Base-by-base conservation (phyloP, 2,329 filamentous ascomycete genomes). In the Ceratocystis alfenasii region DNA sequence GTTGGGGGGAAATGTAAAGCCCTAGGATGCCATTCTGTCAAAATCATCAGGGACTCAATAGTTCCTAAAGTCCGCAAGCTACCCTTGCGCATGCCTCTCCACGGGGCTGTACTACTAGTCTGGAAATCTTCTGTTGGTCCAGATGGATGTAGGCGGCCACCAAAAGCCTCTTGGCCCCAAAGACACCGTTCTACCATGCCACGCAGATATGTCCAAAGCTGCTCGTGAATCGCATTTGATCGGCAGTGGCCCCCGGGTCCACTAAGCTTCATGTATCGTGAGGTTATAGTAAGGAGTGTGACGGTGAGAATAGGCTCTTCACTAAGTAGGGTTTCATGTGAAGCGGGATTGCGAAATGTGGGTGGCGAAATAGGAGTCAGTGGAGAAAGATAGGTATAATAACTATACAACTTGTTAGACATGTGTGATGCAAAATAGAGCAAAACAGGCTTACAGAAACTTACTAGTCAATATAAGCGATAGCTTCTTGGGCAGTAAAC, bases 21-120 rank as follows among this genome's bases (percentile, higher is more conserved):
- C 5, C 93, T 85, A 3, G 94, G 94, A 74, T 97, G 93, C 93
- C 94, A 99, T 73, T 99, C 94, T 0, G 93, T 97, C 57, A 99
- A 79, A 30, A 99, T 87, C 80, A 99, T 86, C 41, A 99, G 78
- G 44, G 91, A 95, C 76, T 99, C 94, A 30, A 99, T 90, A 0
- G 93, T 96, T 17, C 94, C 94, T 2, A 99, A 78, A 0, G 93
- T 96, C 64, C 94, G 83, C 64, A 97, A 78, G 70, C 92, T 94
- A 22, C 88, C 88, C 72, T 88, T 88, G 66, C 85, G 74, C 76
- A 91, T 72, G 76, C 85, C 81, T 78, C 87, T 78, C 84, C 88
- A 83, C 61, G 87, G 80, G 69, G 87, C 84, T 3, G 86, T 88
- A 74, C 83, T 87, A 63, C 84, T 87, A 15, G 83, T 85, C 70